These are phyloP conservation scores for Colletotrichum lupini DNA, from an alignment of 2,329 filamentous ascomycete species.

Conservation along the genomic window DNA sequence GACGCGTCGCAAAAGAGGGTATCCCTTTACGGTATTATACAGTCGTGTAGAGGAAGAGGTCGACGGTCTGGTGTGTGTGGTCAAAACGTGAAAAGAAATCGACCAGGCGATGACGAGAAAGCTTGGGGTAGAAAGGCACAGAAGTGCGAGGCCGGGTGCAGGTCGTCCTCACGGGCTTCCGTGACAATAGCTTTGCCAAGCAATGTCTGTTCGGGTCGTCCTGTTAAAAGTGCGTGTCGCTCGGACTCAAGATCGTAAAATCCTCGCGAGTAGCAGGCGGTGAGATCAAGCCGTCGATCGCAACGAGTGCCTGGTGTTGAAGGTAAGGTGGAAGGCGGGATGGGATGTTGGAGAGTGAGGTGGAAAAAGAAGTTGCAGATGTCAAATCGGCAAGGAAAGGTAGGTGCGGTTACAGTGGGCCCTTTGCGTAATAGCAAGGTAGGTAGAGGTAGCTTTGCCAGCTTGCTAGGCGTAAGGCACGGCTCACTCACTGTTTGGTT, in stretches of 20 bases:
- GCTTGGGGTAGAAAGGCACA: slow-evolving; percentile 34
- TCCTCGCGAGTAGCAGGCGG: slow-evolving; percentile 9
- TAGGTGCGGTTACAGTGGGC: slow-evolving; percentile 36
- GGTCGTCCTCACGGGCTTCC: slow-evolving; percentile 46
- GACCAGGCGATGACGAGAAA: slow-evolving; percentile 18
- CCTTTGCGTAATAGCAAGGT: slow-evolving; percentile 36
- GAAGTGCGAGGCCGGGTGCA: slow-evolving; percentile 52
- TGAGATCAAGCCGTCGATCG: slow-evolving; percentile 17
- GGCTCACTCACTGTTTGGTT: background rate
- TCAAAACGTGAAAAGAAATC: slow-evolving; percentile 4
- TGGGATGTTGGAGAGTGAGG: slow-evolving; percentile 32
- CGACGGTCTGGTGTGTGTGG: background rate
- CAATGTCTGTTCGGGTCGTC: background rate
- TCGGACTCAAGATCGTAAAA: background rate
- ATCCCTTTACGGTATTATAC: background rate
- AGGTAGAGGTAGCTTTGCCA: slow-evolving; percentile 28
- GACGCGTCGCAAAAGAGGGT: slow-evolving; percentile 6
- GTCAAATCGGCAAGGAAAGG: slow-evolving; percentile 35
- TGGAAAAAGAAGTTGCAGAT: slow-evolving; percentile 37
- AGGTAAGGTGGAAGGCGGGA: slow-evolving; percentile 16
- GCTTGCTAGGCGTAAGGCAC: background rate
- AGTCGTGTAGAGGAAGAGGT: background rate
- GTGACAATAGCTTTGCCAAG: slow-evolving; percentile 46
- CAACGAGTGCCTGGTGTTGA: slow-evolving; percentile 28
- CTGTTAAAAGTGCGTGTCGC: slow-evolving; percentile 12